A percentile compares a stretch with the other conserved stretches of the same genome.
Conservation (phyloP, 2,329 filamentous ascomycete genomes). For the Esteya vermicola region DNA sequence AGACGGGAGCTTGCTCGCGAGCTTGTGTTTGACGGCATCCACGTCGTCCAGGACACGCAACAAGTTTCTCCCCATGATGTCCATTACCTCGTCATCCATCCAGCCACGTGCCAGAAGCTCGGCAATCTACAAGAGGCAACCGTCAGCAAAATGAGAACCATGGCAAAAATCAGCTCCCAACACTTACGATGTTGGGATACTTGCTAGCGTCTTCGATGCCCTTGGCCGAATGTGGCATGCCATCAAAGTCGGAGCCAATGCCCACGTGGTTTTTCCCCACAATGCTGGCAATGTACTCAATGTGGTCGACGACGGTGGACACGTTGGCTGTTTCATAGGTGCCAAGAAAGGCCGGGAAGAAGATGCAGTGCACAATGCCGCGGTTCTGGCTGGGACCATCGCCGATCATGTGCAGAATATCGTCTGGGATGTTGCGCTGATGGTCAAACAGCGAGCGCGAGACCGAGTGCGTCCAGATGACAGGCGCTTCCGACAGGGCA, state of each 20-base stretch:
- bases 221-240: slow-evolving; percentile 46
- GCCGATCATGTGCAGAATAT: slow-evolving; percentile 19
- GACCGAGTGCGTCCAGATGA: slow-evolving; percentile 1
- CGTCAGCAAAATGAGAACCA: neutral
- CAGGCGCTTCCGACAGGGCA: neutral
- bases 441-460: neutral
- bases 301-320: slow-evolving; percentile 45
- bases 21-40: slow-evolving; percentile 39
- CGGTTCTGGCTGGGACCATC: slow-evolving; percentile 14
- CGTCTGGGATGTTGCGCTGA: slow-evolving; percentile 25
- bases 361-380: slow-evolving; percentile 23
- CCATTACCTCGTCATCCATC: slow-evolving; percentile 49
- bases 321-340: slow-evolving; percentile 45
- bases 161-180: too few species aligned
- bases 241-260: slow-evolving; percentile 80
- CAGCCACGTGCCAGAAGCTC: slow-evolving; percentile 56
- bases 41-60: slow-evolving; percentile 74
- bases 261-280: slow-evolving; percentile 83
- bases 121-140: slow-evolving; percentile 17
- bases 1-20: neutral
- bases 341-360: slow-evolving; percentile 15
- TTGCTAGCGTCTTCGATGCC: slow-evolving; percentile 76
- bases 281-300: slow-evolving; percentile 63
- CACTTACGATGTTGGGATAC: slow-evolving; percentile 59
- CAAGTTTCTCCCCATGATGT: slow-evolving; percentile 66